Evolutionary conservation across 75 land plant genomes (phyloP).

Genomic region (Adiantum capillusveneris): DNA sequence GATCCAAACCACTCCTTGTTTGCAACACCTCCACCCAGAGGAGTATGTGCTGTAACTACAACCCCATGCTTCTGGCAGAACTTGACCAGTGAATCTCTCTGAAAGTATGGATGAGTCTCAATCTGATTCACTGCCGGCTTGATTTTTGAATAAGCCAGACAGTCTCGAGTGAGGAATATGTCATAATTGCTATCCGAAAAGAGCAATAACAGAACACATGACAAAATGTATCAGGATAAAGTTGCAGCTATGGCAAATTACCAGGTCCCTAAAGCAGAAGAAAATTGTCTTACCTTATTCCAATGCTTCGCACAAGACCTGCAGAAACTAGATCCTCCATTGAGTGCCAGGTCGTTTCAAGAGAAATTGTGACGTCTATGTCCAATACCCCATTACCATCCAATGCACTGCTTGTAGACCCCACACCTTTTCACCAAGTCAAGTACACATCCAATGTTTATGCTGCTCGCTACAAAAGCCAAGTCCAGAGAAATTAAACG

Average conservation of each 20-base stretch:
- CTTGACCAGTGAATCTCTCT: conserved; percentile 76
- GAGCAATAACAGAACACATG: conserved; percentile 29
- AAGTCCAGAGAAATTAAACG: background rate
- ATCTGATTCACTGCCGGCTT: conserved; percentile 98
- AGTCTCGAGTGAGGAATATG: conserved; percentile 89
- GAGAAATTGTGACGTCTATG: conserved; percentile 74
- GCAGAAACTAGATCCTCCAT: conserved; percentile 87
- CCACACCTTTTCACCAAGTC: conserved; percentile 53
- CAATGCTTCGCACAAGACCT: conserved; percentile 88
- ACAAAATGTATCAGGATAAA: background rate
- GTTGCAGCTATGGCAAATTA: too few species aligned
- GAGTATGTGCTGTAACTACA: conserved; percentile 93
- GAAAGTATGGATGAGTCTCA: conserved; percentile 96
- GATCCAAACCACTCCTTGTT: conserved; percentile 82
- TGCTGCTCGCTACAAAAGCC: background rate
- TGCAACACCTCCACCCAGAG: conserved; percentile 83
- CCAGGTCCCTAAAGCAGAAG: too few species aligned
- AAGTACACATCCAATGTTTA: background rate
- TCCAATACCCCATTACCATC: conserved; percentile 84
- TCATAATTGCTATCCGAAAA: conserved; percentile 84
- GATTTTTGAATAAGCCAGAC: conserved; percentile 91
- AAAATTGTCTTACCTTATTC: conserved; percentile 76
- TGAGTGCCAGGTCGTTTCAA: conserved; percentile 90
- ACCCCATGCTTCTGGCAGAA: conserved; percentile 88
- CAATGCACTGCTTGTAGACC: conserved; percentile 70